Base-by-base conservation (phyloP, 441 rosid genomes). In the Euphorbia corollata region DNA sequence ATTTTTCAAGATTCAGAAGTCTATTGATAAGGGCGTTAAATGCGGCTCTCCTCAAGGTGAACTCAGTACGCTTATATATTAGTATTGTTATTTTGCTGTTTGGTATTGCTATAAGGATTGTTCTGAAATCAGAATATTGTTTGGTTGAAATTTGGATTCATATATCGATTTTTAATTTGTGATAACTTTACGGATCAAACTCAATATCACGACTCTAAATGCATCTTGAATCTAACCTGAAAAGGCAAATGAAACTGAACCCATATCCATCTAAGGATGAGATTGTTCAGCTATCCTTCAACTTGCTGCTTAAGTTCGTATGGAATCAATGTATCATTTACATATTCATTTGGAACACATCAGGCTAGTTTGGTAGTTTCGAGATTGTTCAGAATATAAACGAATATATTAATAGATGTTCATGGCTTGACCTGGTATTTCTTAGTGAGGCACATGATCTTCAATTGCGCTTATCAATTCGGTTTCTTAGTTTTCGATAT, bases 1-100 rank as follows among this genome's bases (percentile, higher is more conserved):
- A 74, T 91, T 88, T 77, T 91, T 88, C 74, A 81, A 85, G 75
- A 85, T 88, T 83, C 84, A 83, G 80, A 91, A 82, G 82, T 51
- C 69, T 43, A 61, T 20, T 64, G 68, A 63, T 64, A 60, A 13
- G 64, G 68, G 69, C 36, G 84, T 72, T 20, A 75, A 72, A 68
- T 79, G 76, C 53, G 67, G 69, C 7, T 60, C 74, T 57, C 69
- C 72, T 74, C 91, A 84, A 88, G 93, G 93, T 88, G 75, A 57
- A 69, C 22, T 70, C 61, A 63, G 60, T 15, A 10, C 24, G 53
- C 53, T 27, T 15, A n/a, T 60, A 20, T 12, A 48, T 48, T 7
- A 6, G 8, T 58, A 9, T 50, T 30, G 2, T 38, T 19, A 5
- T 45, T 41, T 51, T 20, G 8, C 5, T 36, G 41, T 0, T 56